Evolutionary conservation across 1,139 yeast species (phyloP).

Genomic region (Groenewaldozyma sp.): DNA sequence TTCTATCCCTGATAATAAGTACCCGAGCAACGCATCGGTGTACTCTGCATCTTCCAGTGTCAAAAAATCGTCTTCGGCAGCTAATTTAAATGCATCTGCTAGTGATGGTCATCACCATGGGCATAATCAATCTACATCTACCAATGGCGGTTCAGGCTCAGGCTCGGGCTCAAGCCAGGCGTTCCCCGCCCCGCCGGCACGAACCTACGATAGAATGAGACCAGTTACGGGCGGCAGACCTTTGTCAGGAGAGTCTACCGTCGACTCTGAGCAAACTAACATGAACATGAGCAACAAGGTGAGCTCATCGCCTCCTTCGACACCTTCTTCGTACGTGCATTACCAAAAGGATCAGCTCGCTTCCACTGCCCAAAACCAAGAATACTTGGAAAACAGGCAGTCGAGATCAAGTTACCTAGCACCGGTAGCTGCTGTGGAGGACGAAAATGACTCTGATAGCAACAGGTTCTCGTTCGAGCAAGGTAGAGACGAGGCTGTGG

Average conservation of each 20-base stretch:
- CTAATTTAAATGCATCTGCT: background rate
- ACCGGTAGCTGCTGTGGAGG: too few relatives aligned
- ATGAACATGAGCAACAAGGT: background rate
- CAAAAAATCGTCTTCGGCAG: too few relatives aligned
- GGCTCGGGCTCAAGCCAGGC: background rate
- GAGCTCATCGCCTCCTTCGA: conserved; percentile 5
- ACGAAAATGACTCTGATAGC: background rate
- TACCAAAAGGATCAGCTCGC: background rate
- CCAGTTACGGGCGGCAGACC: background rate
- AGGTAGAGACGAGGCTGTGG: background rate
- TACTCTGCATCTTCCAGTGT: conserved; percentile 6
- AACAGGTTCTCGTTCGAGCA: conserved; percentile 10
- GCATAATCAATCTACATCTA: background rate
- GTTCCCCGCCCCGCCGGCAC: background rate
- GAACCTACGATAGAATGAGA: background rate
- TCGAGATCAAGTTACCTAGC: background rate
- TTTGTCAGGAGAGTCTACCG: background rate
- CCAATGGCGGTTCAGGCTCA: background rate
- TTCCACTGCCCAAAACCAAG: too few relatives aligned
- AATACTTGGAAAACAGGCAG: background rate
- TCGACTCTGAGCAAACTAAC: background rate
- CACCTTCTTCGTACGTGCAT: conserved; percentile 1
- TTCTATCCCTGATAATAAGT: conserved; percentile 14
- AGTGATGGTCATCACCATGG: too few relatives aligned
- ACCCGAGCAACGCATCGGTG: conserved; percentile 10